phyloP scores from a whole-genome alignment of 2,329 filamentous ascomycete genomes.

The Phoma herbarum region DNA sequence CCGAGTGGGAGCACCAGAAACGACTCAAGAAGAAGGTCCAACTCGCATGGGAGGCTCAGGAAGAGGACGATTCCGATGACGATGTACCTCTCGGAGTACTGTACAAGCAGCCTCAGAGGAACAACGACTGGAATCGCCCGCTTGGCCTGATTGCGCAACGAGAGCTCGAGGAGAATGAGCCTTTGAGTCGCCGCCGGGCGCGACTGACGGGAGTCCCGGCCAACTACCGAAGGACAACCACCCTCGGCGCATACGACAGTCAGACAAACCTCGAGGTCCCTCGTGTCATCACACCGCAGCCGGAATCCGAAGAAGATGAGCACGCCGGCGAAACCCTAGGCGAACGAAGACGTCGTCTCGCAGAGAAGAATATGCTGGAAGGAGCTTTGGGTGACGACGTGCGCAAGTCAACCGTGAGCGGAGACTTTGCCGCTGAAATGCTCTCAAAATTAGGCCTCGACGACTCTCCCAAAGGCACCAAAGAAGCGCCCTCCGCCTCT shows the following conservation, averaged over 20 bases:
- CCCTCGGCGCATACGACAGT: slow-evolving; percentile 32
- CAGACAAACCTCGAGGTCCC: slow-evolving; percentile 41
- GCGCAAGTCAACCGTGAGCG: slow-evolving; percentile 64
- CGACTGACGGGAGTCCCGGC: slow-evolving; percentile 67
- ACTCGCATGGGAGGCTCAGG: slow-evolving; percentile 85
- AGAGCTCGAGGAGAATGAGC: slow-evolving; percentile 91
- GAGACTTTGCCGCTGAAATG: slow-evolving; percentile 73
- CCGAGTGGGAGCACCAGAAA: slow-evolving; percentile 80
- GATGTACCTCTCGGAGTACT: slow-evolving; percentile 89
- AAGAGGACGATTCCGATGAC: slow-evolving; percentile 65
- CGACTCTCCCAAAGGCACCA: slow-evolving; percentile 14
- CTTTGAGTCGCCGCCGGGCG: slow-evolving; percentile 78
- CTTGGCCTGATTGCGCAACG: slow-evolving; percentile 80
- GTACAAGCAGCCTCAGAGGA: slow-evolving; percentile 60
- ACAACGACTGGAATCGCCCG: slow-evolving; percentile 65
- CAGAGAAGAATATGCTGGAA: slow-evolving; percentile 63
- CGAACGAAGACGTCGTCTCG: slow-evolving; percentile 71
- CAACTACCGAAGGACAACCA: slow-evolving; percentile 29
- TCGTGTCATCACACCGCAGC: slow-evolving; percentile 38
- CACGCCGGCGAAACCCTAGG: slow-evolving; percentile 70
- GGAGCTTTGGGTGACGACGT: slow-evolving; percentile 53
- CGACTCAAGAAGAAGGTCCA: slow-evolving; percentile 80
- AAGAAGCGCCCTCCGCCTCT: background rate
- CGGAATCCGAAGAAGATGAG: slow-evolving; percentile 48
- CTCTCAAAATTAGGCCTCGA: slow-evolving; percentile 58